Evolutionary conservation across 2,329 filamentous ascomycete species (phyloP).

Genomic region (Trichophyton mentagrophytes): DNA sequence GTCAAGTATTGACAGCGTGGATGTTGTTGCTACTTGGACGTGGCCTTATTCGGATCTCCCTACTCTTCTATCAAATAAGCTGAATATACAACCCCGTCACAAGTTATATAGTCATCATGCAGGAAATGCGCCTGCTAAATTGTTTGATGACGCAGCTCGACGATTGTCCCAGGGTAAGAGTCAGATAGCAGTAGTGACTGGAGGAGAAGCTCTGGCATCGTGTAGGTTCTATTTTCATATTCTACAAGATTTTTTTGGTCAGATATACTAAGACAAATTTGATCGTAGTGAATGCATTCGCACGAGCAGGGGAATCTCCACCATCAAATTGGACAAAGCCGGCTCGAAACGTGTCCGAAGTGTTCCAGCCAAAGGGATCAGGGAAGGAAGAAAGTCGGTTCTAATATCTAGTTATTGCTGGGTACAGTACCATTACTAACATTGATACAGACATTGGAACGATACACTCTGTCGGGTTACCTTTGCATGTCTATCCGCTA

Average conservation of each 20-base stretch:
- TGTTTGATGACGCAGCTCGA: slow-evolving; percentile 52
- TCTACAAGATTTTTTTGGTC: slow-evolving; percentile 2
- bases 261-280: not conserved
- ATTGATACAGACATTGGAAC: slow-evolving; percentile 40
- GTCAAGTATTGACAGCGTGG: slow-evolving; percentile 43
- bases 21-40: slow-evolving; percentile 51
- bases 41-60: slow-evolving; percentile 53
- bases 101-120: slow-evolving; percentile 46
- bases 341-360: slow-evolving; percentile 34
- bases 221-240: slow-evolving; percentile 19
- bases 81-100: slow-evolving; percentile 39
- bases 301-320: slow-evolving; percentile 40
- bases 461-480: slow-evolving; percentile 46
- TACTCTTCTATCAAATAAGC: slow-evolving; percentile 37
- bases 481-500: slow-evolving; percentile 55
- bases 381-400: slow-evolving; percentile 31
- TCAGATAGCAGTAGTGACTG: slow-evolving; percentile 47
- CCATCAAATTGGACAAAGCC: slow-evolving; percentile 48
- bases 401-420: slow-evolving; percentile 3
- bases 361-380: slow-evolving; percentile 41
- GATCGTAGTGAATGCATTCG: slow-evolving; percentile 39
- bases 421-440: not conserved
- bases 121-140: slow-evolving; percentile 48
- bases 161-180: slow-evolving; percentile 42
- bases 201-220: slow-evolving; percentile 52